A percentile compares a stretch with the other conserved stretches of the same genome.
These are phyloP conservation scores for Solanum dulcamara DNA, from an alignment of 257 asterid genomes.

Conservation along the genomic window DNA sequence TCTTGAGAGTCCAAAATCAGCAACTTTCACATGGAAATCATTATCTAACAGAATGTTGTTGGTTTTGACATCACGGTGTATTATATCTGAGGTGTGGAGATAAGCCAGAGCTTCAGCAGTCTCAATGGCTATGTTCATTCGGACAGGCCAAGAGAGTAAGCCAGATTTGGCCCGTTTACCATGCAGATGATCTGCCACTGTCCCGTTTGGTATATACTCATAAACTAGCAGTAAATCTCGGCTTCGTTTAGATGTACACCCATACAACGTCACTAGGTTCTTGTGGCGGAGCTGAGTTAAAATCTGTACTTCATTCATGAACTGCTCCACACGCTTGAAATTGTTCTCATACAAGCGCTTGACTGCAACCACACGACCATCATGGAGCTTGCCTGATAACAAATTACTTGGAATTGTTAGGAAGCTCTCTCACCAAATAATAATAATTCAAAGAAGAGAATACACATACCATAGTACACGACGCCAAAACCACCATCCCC, in stretches of 20 bases:
- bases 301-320: slow-evolving; percentile 80
- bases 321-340: slow-evolving; percentile 83
- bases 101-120: slow-evolving; percentile 67
- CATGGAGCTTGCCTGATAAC: slow-evolving; percentile 46
- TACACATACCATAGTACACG: slow-evolving; percentile 68
- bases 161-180: slow-evolving; percentile 66
- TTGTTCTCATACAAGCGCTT: slow-evolving; percentile 76
- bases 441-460: neutral
- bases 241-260: slow-evolving; percentile 85
- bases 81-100: slow-evolving; percentile 58
- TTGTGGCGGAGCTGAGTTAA: slow-evolving; percentile 46
- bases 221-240: slow-evolving; percentile 64
- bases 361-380: slow-evolving; percentile 76
- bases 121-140: slow-evolving; percentile 76
- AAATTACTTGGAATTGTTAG: neutral
- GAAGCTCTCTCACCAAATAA: neutral
- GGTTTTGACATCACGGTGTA: slow-evolving; percentile 88
- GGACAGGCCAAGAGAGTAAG: slow-evolving; percentile 73
- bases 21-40: slow-evolving; percentile 86
- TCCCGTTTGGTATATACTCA: slow-evolving; percentile 73
- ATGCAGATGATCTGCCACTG: slow-evolving; percentile 84
- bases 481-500: slow-evolving; percentile 94
- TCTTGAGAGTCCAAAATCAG: slow-evolving; percentile 79
- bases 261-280: slow-evolving; percentile 63
- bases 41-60: slow-evolving; percentile 77